Evolutionary conservation across 2,329 filamentous ascomycete genomes (phyloP), one percentile per base, ranked within the genome.

Genomic region (Arthrinium phaeospermum): DNA sequence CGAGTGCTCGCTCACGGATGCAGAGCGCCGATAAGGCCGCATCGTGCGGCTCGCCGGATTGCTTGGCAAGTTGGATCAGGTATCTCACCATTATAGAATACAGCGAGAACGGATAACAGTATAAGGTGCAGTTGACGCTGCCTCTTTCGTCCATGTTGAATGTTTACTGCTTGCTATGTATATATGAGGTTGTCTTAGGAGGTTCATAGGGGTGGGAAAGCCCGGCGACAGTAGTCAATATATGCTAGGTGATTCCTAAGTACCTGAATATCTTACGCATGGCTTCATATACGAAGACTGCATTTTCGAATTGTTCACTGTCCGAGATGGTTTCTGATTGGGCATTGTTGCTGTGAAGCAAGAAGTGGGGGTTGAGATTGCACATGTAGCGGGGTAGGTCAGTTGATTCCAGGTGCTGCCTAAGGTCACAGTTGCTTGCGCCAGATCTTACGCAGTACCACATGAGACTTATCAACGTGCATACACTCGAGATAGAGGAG

Each of bases 1-100:
- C 57, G 4, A 71, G 24, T 12, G 71, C 22, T 22, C 27, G 22
- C 30, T 71, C 41, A 22, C 61, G 24, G 47, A 72, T 71, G 3
- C 19, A 10, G 4, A 71, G 57, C 41, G 12, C 44, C 4, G n/a
- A 7, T 2, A 14, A 46, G 16, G 44, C 12, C 3, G 4, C 41
- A 10, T 45, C 24, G 24, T 27, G 67, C 24, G 67, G 2, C 13
- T 68, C 34, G 34, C 16, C 41, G 24, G n/a, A 46, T 19, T 3
- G 30, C 67, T 68, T 34, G 41, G 24, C 69, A 16, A 71, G 49
- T 7, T 37, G 37, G 13, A 41, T 44, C 5, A 70, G 68, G 10
- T 68, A 53, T 46, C 49, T 71, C 7, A 70, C 69, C 69, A 72
- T 72, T 19, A 72, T 72, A 1, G 71, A 72, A 44, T 72, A 72